These are phyloP conservation scores for Chlamydomonas reinhardtii DNA, from an alignment of 163 green algal genomes.

Conservation along the genomic window DNA sequence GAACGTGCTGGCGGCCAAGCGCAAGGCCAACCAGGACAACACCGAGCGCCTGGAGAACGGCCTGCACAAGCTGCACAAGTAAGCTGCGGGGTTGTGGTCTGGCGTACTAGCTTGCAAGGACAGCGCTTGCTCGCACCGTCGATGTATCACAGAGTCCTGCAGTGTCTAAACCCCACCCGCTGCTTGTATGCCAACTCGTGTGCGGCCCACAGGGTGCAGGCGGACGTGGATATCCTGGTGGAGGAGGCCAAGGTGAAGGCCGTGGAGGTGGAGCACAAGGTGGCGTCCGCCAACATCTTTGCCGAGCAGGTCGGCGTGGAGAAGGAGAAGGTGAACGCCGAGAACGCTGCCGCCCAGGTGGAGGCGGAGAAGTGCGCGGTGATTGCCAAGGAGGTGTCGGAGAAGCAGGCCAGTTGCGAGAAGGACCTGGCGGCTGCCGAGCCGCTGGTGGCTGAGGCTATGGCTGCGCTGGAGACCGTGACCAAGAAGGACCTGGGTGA, in stretches of 20 bases:
- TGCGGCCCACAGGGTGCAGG: slow-evolving; percentile 48
- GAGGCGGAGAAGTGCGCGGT: slow-evolving; percentile 88
- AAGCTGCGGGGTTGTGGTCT: no score
- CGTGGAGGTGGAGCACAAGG: slow-evolving; percentile 85
- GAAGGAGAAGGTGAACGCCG: slow-evolving; percentile 86
- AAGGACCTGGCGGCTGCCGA: slow-evolving; percentile 80
- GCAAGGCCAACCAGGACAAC: slow-evolving; percentile 69
- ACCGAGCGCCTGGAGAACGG: slow-evolving; percentile 82
- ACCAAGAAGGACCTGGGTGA: slow-evolving; percentile 90
- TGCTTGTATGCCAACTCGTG: no score
- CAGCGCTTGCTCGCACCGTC: no score
- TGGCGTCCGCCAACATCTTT: slow-evolving; percentile 80
- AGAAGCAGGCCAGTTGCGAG: slow-evolving; percentile 80
- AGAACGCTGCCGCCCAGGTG: slow-evolving; percentile 77
- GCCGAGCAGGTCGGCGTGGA: slow-evolving; percentile 82
- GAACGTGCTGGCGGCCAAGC: slow-evolving; percentile 76
- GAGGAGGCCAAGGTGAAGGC: slow-evolving; percentile 83
- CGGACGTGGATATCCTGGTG: slow-evolving; percentile 82
- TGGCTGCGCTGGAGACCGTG: slow-evolving; percentile 86
- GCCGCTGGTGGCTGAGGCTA: slow-evolving; percentile 83
- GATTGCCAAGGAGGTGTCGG: slow-evolving; percentile 81
- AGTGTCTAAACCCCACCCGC: no score
- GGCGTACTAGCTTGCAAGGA: no score
- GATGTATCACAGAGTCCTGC: no score
- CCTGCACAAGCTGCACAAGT: slow-evolving; percentile 82